Conservation (phyloP, 2,329 filamentous ascomycete species). For the Alternaria ethzedia region DNA sequence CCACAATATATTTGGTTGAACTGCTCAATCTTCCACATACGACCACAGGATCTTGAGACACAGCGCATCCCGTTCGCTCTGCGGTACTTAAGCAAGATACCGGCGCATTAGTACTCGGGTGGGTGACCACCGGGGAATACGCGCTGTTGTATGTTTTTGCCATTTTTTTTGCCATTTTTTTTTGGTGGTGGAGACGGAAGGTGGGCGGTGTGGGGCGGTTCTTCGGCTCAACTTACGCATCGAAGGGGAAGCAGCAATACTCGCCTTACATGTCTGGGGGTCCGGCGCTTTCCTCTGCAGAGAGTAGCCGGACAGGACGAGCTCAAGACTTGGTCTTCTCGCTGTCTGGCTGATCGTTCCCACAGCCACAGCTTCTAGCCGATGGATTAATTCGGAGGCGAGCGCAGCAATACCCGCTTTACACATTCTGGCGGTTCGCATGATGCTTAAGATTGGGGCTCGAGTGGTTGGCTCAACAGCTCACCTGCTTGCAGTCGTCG, state of each 20-base stretch:
- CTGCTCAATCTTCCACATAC: neutral
- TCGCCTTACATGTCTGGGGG: neutral
- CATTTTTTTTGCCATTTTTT: neutral
- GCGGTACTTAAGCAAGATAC: neutral
- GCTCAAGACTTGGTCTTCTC: neutral
- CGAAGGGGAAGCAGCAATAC: neutral
- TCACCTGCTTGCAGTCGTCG: too few species aligned
- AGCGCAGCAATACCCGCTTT: neutral
- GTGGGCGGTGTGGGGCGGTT: neutral
- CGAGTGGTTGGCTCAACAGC: neutral
- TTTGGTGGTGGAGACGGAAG: neutral
- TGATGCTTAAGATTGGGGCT: neutral
- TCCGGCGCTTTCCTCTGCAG: neutral
- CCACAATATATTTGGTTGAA: accelerated
- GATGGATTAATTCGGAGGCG: neutral
- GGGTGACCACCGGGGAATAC: neutral
- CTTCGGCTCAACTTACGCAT: neutral
- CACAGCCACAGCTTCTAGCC: neutral
- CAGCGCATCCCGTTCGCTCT: neutral
- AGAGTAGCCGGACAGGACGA: accelerated
- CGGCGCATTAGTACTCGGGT: neutral
- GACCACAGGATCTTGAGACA: neutral
- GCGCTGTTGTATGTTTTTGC: neutral
- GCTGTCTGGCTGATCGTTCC: neutral
- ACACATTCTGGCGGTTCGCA: neutral